Conservation (phyloP, 208 protist species). For the Trypanosoma melophagium region DNA sequence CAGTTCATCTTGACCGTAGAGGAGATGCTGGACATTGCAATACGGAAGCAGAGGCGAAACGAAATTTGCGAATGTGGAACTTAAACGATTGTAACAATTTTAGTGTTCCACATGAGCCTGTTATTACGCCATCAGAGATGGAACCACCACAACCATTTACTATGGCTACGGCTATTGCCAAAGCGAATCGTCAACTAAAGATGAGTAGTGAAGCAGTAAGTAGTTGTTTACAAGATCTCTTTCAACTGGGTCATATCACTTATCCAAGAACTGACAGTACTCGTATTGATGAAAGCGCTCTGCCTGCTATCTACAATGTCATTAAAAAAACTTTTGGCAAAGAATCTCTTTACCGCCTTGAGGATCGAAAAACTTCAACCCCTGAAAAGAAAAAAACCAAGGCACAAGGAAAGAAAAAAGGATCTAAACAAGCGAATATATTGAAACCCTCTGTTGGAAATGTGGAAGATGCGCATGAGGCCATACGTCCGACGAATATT, state of each 20-base stretch:
- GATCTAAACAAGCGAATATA: slow-evolving; percentile 9
- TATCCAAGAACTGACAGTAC: slow-evolving; percentile 90
- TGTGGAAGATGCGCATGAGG: slow-evolving; percentile 91
- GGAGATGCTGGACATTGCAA: slow-evolving; percentile 14
- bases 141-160: slow-evolving; percentile 81
- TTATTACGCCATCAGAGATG: slow-evolving; percentile 36
- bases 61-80: slow-evolving; percentile 30
- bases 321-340: slow-evolving; percentile 98
- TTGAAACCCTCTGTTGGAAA: slow-evolving; percentile 37
- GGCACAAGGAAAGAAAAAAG: slow-evolving; percentile 88
- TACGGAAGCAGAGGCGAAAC: slow-evolving; percentile 18
- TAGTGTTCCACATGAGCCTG: slow-evolving; percentile 25
- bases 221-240: slow-evolving; percentile 83
- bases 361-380: slow-evolving; percentile 31
- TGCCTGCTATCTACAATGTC: slow-evolving; percentile 97
- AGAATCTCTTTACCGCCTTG: slow-evolving; percentile 86
- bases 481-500: slow-evolving; percentile 89
- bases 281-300: slow-evolving; percentile 89
- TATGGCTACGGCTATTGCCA: slow-evolving; percentile 87
- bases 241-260: slow-evolving; percentile 89
- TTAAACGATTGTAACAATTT: slow-evolving; percentile 22
- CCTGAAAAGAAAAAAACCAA: slow-evolving; percentile 93
- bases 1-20: slow-evolving; percentile 25
- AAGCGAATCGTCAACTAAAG: slow-evolving; percentile 81
- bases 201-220: slow-evolving; percentile 78